Conservation (phyloP, 139 green algal species). For the Axilococcus clingmanii region DNA sequence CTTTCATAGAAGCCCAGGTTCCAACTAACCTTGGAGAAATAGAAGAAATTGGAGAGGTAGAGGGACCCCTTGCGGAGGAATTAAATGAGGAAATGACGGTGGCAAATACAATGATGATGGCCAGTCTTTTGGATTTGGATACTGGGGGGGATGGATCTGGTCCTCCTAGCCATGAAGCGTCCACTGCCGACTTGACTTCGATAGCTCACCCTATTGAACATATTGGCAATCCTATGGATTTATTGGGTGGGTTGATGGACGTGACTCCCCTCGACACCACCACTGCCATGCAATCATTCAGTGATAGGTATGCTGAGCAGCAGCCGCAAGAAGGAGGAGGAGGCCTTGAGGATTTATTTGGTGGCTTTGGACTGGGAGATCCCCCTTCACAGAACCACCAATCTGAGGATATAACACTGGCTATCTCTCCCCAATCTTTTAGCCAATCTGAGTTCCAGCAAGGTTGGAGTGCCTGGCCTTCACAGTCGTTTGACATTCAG, state of each 20-base stretch:
- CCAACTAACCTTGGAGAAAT: background rate
- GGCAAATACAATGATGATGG: background rate
- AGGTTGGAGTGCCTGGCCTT: background rate
- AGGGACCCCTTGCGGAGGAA: conserved; percentile 2
- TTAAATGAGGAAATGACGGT: background rate
- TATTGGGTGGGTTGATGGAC: too few relatives aligned
- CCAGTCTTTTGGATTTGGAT: conserved; percentile 13
- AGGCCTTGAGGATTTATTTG: conserved; percentile 1
- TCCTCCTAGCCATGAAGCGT: background rate
- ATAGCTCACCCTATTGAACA: background rate
- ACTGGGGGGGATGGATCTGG: conserved; percentile 1
- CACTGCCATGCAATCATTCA: too few relatives aligned
- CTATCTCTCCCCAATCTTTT: background rate
- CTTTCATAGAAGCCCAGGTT: conserved; percentile 32
- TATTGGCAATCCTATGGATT: too few relatives aligned
- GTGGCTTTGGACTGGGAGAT: background rate
- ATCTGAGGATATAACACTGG: background rate
- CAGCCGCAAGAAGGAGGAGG: background rate
- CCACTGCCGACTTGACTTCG: background rate
- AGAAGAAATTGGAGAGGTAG: conserved; percentile 1
- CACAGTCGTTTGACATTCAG: background rate
- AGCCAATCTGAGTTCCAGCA: background rate
- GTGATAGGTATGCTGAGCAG: background rate
- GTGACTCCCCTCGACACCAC: too few relatives aligned
- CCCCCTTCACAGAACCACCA: background rate